These are phyloP conservation scores for Trichomonascus vanleenenianus DNA, from an alignment of 805 yeast genomes.

Conservation along the genomic window DNA sequence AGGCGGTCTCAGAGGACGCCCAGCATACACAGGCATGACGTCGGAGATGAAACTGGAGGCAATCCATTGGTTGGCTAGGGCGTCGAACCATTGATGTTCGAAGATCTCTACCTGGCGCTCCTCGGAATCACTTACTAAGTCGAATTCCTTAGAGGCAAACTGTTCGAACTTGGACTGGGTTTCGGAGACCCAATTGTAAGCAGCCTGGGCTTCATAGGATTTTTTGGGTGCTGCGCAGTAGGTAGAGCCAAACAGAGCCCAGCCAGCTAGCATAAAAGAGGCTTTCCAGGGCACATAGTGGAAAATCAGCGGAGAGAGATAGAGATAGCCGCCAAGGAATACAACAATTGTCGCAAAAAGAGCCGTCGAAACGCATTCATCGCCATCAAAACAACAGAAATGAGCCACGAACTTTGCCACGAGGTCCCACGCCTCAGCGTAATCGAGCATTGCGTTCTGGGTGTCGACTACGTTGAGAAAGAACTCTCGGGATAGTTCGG, in stretches of 20 bases:
- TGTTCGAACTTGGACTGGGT: constrained; percentile 3
- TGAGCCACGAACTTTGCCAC: constrained; percentile 41
- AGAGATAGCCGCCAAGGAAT: constrained; percentile 19
- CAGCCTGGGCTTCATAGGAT: too few relatives aligned
- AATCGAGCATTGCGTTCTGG: constrained; percentile 70
- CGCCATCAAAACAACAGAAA: constrained; percentile 59
- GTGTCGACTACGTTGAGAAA: constrained; percentile 71
- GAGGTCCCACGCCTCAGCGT: constrained; percentile 55
- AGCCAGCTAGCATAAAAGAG: constrained; percentile 34
- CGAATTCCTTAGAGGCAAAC: constrained; percentile 33
- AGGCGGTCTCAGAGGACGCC: constrained; percentile 2
- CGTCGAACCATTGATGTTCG: constrained; percentile 16
- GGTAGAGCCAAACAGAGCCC: constrained; percentile 34
- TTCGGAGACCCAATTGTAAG: too few relatives aligned
- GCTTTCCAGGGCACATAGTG: constrained; percentile 33
- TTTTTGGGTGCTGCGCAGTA: constrained; percentile 6
- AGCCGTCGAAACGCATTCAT: constrained; percentile 44
- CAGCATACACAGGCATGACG: background rate
- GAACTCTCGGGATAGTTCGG: constrained; percentile 73
- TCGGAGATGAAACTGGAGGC: constrained; percentile 9
- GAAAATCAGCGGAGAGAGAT: constrained; percentile 17
- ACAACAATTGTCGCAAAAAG: constrained; percentile 32
- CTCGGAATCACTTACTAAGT: constrained; percentile 35
- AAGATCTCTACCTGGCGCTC: constrained; percentile 51
- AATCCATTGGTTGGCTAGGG: constrained; percentile 23